Evolutionary conservation across 768 basidiomycete species (phyloP).

Genomic region (Leccinum incarnatum): DNA sequence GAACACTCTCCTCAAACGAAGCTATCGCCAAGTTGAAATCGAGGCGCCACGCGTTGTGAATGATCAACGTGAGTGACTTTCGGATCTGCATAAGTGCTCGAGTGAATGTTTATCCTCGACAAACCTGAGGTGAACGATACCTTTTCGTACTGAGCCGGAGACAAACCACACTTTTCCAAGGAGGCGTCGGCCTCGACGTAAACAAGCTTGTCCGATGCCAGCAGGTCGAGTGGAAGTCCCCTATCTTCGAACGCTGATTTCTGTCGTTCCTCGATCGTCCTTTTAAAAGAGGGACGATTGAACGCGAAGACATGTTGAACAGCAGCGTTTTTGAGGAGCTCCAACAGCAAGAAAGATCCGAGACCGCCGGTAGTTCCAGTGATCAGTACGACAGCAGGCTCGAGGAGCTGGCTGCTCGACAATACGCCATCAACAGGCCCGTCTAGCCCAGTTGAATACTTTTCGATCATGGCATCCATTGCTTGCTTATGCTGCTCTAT

Average conservation of each 20-base stretch:
- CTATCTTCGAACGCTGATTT: constrained; percentile 20
- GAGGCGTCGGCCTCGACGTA: constrained; percentile 35
- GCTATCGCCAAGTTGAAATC: constrained; percentile 41
- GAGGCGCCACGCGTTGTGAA: constrained; percentile 45
- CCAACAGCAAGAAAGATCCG: constrained; percentile 35
- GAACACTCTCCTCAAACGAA: constrained; percentile 44
- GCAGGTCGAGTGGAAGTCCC: constrained; percentile 7
- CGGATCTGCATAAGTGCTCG: constrained; percentile 25
- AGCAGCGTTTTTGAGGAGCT: constrained; percentile 22
- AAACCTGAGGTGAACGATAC: background rate
- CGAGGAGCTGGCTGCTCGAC: background rate
- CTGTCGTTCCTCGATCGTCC: constrained; percentile 26
- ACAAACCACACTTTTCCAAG: constrained; percentile 30
- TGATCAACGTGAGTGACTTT: constrained; percentile 33
- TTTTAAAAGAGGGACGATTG: constrained; percentile 9
- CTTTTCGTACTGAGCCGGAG: constrained; percentile 18
- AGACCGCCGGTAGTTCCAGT: constrained; percentile 44
- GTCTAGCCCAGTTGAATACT: constrained; percentile 31
- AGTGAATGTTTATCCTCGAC: too few relatives aligned
- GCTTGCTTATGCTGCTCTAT: constrained; percentile 9
- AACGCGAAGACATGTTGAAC: constrained; percentile 24
- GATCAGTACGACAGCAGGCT: constrained; percentile 31
- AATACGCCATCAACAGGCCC: constrained; percentile 9
- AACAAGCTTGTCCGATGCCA: constrained; percentile 15
- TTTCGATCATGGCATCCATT: constrained; percentile 40